phyloP scores from a whole-genome alignment of 2,329 filamentous ascomycete species.

The Plenodomus tracheiphilus region DNA sequence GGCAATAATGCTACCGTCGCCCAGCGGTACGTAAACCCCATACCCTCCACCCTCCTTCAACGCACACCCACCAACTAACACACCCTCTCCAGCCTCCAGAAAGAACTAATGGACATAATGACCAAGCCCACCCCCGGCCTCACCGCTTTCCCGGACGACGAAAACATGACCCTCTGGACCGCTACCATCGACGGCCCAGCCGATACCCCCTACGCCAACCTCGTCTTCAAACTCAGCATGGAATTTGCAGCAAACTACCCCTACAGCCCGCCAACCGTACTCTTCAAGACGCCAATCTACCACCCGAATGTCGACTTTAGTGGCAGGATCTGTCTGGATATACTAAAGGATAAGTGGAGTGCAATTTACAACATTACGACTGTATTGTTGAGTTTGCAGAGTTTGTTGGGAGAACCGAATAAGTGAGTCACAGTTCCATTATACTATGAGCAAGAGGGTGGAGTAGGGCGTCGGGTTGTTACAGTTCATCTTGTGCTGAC shows the following conservation, averaged over 20 bases:
- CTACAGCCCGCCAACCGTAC: constrained; percentile 84
- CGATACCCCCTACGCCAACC: constrained; percentile 85
- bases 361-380: constrained; percentile 96
- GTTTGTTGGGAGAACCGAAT: constrained; percentile 93
- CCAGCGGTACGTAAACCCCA: constrained; percentile 50
- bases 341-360: constrained; percentile 99
- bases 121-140: constrained; percentile 89
- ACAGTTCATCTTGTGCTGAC: constrained; percentile 3
- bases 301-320: constrained; percentile 99
- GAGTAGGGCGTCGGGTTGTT: too few species aligned
- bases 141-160: constrained; percentile 91
- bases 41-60: not conserved
- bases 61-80: constrained; percentile 11
- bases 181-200: constrained; percentile 91
- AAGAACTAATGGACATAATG: constrained; percentile 98
- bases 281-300: constrained; percentile 99
- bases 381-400: constrained; percentile 90
- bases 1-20: constrained; percentile 50
- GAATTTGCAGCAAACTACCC: constrained; percentile 91
- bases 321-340: constrained; percentile 94
- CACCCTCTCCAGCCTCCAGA: constrained; percentile 71
- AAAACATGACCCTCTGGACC: constrained; percentile 83
- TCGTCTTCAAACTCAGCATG: constrained; percentile 91
- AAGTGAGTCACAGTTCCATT: constrained; percentile 69
- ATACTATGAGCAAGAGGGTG: too few species aligned